Base-by-base conservation (phyloP, 2,329 filamentous ascomycete species). In the Tricladium varicosporioides region DNA sequence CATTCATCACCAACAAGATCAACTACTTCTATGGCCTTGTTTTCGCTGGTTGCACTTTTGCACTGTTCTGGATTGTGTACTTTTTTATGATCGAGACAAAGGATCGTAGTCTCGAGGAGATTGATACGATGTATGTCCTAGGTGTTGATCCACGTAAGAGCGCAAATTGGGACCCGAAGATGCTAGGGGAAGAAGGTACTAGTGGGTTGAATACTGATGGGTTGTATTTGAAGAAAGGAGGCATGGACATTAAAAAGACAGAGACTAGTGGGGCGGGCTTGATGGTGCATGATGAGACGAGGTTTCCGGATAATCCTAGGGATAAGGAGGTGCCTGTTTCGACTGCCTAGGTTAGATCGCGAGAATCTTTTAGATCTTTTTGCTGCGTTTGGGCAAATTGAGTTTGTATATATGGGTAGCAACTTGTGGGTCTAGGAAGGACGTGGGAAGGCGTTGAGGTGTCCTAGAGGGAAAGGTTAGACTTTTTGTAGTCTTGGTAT, bases 41-140 rank as follows among this genome's bases (percentile, higher is more conserved):
- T 44, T 92, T 92, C 70, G 88, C 86, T 0, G 85, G 77, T 0
- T 91, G 86, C 69, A 87, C 87, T 63, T 76, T 89, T 36, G 74
- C 80, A 0, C 86, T 82, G 0, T 80, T 84, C 0, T 65, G 83
- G 0, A 73, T 91, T n/a, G 86, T 92, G 33, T 92, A 87, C 75
- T 89, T 92, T 73, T 91, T 91, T 70, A 81, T 92, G 52, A 84
- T 88, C 55, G 89, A 92, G 70, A 85, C 82, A 47, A 85, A 89
- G 67, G 88, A 86, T 52, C 81, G 88, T 5, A 86, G 83, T 0
- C 78, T 93, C 1, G 89, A 93, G 73, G 88, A 92, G 70, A 88
- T 93, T 54, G 89, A 93, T 65, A 85, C 82, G 57, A 91, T 91
- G 87, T 92, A 92, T 69, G 76, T 80, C 15, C 65, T 74, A 42